These are phyloP conservation scores for Neurospora intermedia DNA, from an alignment of 495 filamentous ascomycete genomes.

Conservation along the genomic window DNA sequence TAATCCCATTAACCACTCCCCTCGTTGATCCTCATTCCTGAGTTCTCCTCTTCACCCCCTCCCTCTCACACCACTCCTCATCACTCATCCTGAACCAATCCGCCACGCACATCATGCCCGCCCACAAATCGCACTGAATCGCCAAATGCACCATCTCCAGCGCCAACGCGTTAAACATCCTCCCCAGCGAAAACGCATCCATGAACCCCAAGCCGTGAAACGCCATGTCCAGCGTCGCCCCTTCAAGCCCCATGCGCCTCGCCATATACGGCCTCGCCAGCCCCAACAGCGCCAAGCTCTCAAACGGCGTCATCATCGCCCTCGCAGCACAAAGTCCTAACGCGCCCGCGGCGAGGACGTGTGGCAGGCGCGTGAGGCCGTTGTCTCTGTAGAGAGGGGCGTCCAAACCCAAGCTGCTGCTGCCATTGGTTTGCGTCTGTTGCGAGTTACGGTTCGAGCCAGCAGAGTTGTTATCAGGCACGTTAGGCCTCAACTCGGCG, in stretches of 20 bases:
- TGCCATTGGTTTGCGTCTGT: not conserved
- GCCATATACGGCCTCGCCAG: conserved; percentile 19
- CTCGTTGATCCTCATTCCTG: not conserved
- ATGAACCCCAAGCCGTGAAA: conserved; percentile 13
- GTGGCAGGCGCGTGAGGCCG: conserved; percentile 25
- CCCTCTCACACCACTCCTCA: conserved; percentile 27
- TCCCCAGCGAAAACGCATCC: conserved; percentile 12
- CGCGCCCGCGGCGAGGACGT: conserved; percentile 25
- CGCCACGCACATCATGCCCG: conserved; percentile 17
- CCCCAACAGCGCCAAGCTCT: conserved; percentile 15
- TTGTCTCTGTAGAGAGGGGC: conserved; percentile 28
- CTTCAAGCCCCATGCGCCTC: conserved; percentile 4
- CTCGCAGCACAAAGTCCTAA: conserved; percentile 22
- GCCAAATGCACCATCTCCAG: conserved; percentile 23
- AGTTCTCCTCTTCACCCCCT: not conserved
- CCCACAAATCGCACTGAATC: conserved; percentile 24
- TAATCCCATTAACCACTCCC: not conserved
- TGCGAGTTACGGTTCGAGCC: not conserved
- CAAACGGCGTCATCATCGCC: conserved; percentile 23
- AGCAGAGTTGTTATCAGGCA: conserved; percentile 12
- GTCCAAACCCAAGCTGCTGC: not conserved
- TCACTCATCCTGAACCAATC: conserved; percentile 20
- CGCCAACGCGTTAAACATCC: conserved; percentile 23
- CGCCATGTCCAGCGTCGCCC: conserved; percentile 15
- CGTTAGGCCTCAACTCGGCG: conserved; percentile 43